These are phyloP conservation scores for Globisporangium rhizosaccharum DNA, from an alignment of 352 stramenopile species.

Conservation along the genomic window DNA sequence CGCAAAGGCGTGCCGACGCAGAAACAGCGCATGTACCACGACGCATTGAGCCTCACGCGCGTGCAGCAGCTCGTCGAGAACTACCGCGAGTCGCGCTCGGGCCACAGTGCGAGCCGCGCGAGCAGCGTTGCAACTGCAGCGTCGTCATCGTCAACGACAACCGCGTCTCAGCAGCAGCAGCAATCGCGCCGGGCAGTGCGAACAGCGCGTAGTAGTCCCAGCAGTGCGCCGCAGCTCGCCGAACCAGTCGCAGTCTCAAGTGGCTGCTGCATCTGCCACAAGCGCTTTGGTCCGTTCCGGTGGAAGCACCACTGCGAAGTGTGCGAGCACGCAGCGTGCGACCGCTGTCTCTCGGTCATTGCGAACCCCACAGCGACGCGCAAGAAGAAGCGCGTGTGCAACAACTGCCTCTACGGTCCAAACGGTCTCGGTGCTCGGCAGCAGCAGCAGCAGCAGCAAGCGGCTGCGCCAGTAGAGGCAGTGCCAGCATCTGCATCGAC, in stretches of 20 bases:
- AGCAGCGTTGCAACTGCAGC: neutral
- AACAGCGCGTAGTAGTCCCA: no score
- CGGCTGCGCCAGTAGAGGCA: neutral
- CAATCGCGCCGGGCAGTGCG: neutral
- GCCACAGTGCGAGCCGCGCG: neutral
- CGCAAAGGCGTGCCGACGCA: slow-evolving; percentile 19
- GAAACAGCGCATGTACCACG: slow-evolving; percentile 44
- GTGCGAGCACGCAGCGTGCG: slow-evolving; percentile 53
- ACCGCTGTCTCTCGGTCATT: slow-evolving; percentile 56
- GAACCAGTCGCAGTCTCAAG: slow-evolving; percentile 3
- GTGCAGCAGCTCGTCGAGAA: slow-evolving; percentile 50
- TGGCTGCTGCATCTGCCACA: slow-evolving; percentile 47
- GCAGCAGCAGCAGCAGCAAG: neutral
- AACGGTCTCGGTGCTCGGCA: slow-evolving; percentile 20
- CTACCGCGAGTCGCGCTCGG: slow-evolving; percentile 23
- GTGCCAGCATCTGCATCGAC: neutral
- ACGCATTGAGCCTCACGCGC: slow-evolving; percentile 51
- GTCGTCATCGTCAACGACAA: neutral
- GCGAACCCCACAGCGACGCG: slow-evolving; percentile 41
- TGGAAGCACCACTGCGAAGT: slow-evolving; percentile 69
- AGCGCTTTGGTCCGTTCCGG: slow-evolving; percentile 66
- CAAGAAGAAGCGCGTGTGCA: slow-evolving; percentile 68
- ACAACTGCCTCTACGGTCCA: slow-evolving; percentile 51
- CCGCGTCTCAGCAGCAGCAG: neutral
- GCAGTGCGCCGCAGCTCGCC: neutral